Conservation (phyloP, 2,329 filamentous ascomycete genomes). For the Aspergillus sp. region DNA sequence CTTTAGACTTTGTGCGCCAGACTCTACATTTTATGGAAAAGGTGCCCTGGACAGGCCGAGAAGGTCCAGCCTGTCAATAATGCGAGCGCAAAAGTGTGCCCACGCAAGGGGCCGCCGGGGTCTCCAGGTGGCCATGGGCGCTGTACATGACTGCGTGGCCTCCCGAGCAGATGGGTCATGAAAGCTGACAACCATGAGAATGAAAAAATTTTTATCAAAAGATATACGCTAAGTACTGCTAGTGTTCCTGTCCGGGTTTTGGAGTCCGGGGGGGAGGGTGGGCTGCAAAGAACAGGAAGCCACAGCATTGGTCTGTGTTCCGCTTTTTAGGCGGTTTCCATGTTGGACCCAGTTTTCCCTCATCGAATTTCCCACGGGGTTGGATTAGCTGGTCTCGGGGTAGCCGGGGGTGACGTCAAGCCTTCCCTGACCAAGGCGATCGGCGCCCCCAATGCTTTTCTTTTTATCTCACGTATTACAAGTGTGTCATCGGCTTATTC, state of each 20-base stretch:
- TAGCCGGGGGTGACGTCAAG: constrained; percentile 27
- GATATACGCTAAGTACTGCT: background rate
- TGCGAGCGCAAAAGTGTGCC: constrained; percentile 21
- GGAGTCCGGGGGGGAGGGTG: background rate
- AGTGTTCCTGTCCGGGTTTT: background rate
- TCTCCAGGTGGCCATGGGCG: constrained; percentile 19
- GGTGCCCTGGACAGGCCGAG: background rate
- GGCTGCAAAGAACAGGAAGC: too few species aligned
- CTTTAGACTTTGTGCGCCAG: background rate
- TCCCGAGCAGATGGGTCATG: constrained; percentile 19
- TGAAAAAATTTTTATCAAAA: background rate
- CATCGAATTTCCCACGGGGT: constrained; percentile 5
- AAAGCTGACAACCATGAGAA: too few species aligned
- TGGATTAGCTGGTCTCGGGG: constrained; percentile 8
- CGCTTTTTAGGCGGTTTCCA: background rate
- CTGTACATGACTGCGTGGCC: constrained; percentile 13
- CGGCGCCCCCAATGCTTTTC: background rate
- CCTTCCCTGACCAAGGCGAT: background rate
- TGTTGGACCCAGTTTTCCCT: background rate
- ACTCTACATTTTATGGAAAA: background rate
- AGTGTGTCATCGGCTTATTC: background rate
- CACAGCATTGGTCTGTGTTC: background rate
- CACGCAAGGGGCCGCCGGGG: constrained; percentile 30
- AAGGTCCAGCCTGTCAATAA: constrained; percentile 17
- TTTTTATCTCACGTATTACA: background rate